Conservation (phyloP, 441 rosid species). For the Omphalea diandra region DNA sequence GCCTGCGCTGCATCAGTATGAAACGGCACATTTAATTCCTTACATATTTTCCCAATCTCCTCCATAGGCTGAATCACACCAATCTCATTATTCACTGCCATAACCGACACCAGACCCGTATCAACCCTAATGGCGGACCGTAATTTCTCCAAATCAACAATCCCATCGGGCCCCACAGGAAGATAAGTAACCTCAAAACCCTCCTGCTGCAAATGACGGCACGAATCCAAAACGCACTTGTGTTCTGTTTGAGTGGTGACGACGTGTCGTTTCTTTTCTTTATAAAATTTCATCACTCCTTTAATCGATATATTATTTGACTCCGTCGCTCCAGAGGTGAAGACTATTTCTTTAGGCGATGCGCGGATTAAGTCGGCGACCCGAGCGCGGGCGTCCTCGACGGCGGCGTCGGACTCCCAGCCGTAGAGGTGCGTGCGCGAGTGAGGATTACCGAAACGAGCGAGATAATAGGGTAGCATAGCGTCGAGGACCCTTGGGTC, state of each 20-base stretch:
- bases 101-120: constrained; percentile 86
- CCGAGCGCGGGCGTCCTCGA: constrained; percentile 77
- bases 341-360: constrained; percentile 80
- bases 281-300: constrained; percentile 92
- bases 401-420: constrained; percentile 93
- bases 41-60: constrained; percentile 85
- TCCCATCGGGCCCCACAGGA: constrained; percentile 70
- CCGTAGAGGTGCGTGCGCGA: constrained; percentile 95
- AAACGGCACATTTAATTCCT: constrained; percentile 74
- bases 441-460: constrained; percentile 87
- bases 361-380: constrained; percentile 52
- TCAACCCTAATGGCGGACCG: constrained; percentile 64
- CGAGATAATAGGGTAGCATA: constrained; percentile 67
- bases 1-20: constrained; percentile 98
- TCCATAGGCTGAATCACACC: constrained; percentile 96
- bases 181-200: constrained; percentile 88
- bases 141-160: constrained; percentile 66
- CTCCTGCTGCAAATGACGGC: constrained; percentile 93
- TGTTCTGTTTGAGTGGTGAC: constrained; percentile 97
- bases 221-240: constrained; percentile 90
- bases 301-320: constrained; percentile 80
- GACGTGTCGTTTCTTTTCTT: constrained; percentile 83
- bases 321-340: constrained; percentile 94
- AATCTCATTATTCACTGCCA: constrained; percentile 96
- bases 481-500: constrained; percentile 93